Evolutionary conservation across 768 basidiomycete genomes (phyloP), one percentile per base, ranked within the genome.

Genomic region (Psilocybe azurescens): DNA sequence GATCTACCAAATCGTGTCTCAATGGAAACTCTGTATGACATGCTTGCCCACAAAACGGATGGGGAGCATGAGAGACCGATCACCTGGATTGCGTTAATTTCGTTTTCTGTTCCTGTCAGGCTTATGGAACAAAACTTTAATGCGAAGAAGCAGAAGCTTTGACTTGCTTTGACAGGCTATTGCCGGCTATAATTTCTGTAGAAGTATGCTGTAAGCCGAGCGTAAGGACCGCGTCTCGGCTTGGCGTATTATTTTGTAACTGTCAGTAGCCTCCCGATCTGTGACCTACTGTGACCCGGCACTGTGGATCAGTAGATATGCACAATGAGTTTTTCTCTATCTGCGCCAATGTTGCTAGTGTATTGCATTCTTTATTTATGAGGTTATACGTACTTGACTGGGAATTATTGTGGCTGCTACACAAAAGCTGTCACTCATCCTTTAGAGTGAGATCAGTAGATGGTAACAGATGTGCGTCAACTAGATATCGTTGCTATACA

Each of bases 111-210:
- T 58, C 68, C 69, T 66, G 58, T 55, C 56, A 53, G 50, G 52
- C 67, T 69, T 61, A 66, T 71, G 68, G 64, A 56, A 51, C 53
- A 32, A 65, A 69, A 73, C 66, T 65, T 59, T 67, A 71, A 67
- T 61, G 56, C 16, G 53, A 56, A 50, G 53, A 56, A 59, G 60
- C 58, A 49, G 48, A n/a, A 49, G 53, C 33, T 48, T 39, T 44
- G 18, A 44, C 36, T 10, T 28, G 55, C 29, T 14, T 33, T 48
- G 54, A 20, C 33, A 28, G 56, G 56, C 60, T 16, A 33, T 50
- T 57, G 56, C 41, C 39, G 41, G 55, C 14, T 18, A 32, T 48
- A 55, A 13, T 33, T 28, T 58, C 47, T 41, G 41, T 46, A 29
- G 29, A 56, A 44, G 32, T 52, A 52, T 30, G 50, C 36, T 55